Base-by-base conservation (phyloP, 2,329 filamentous ascomycete species). In the Capronia epimyces region DNA sequence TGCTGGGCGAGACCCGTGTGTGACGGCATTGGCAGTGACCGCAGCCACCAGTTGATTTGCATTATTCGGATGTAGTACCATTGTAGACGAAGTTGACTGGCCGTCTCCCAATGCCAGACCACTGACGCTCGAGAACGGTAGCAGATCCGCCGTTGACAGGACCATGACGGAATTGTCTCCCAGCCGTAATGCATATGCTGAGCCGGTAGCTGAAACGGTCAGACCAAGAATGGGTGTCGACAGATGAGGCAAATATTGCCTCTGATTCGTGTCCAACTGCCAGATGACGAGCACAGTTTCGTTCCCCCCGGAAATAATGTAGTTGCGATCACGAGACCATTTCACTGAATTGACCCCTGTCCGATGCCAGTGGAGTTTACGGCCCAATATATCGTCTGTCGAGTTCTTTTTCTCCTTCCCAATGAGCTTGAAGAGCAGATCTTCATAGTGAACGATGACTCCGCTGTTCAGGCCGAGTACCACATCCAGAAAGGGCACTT, bases 291-390 rank as follows among this genome's bases (percentile, higher is more conserved):
- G 75, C 16, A 89, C 86, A 6, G 89, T 90, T 69, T 98, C 93
- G 18, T 83, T 82, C 25, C 93, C 93, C 64, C 93, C 93, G 50
- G 93, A 97, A 46, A 98, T 84, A 52, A 98, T 71, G 67, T 98
- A 98, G 65, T 95, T 89, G 44, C 91, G 90, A 75, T 98, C 93
- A 60, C 77, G 76, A 12, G 93, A 96, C 87, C 90, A 97, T 68
- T 93, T 95, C 51, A 95, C 76, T 8, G 87, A 79, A 61, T 86
- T 84, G 7, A 96, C 89, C 43, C 84, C 81, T 60, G 84, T 83
- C 61, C 89, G 80, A 68, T 98, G 93, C 93, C 93, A 98, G 67
- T 97, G 93, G 46, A 90, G 75, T 57, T 84, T 86, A 50, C 84
- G 82, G 16, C 78, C 75, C 34, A 79, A 65, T 12, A 75, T 62